Evolutionary conservation across 2,329 filamentous ascomycete species (phyloP).

Genomic region (Diaporthe sp.): DNA sequence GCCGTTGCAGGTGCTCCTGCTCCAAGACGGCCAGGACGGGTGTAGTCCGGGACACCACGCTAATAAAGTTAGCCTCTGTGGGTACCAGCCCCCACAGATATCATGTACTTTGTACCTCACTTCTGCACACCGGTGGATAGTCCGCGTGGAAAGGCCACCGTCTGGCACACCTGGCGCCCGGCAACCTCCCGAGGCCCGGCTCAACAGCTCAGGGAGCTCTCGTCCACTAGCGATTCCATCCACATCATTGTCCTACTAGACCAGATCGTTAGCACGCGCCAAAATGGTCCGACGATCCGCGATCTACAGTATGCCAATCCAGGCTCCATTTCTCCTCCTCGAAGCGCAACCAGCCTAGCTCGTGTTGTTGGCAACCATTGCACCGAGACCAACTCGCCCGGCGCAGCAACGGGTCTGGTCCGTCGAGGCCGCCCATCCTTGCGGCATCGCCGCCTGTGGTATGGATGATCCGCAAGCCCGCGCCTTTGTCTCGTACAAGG

Average conservation of each 20-base stretch:
- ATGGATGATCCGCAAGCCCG: not conserved
- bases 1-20: not conserved
- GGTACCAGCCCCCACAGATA: not conserved
- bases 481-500: slow-evolving; percentile 10
- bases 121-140: slow-evolving; percentile 16
- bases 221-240: not conserved
- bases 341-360: not conserved
- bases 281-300: slow-evolving; percentile 16
- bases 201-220: not conserved
- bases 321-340: slow-evolving; percentile 9
- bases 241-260: not conserved
- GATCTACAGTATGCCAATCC: slow-evolving; percentile 15
- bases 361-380: slow-evolving; percentile 1
- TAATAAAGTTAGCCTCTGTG: slow-evolving; percentile 25
- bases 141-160: not conserved
- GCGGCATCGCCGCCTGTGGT: slow-evolving; percentile 19
- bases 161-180: not conserved
- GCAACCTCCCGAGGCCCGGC: slow-evolving; percentile 10
- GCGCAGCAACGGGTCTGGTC: not conserved
- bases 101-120: not conserved
- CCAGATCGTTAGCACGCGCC: slow-evolving; percentile 12
- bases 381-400: slow-evolving; percentile 14
- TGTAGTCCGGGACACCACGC: slow-evolving; percentile 17
- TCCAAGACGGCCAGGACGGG: too few species aligned
- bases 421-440: not conserved